Conservation (phyloP, 2,329 filamentous ascomycete genomes). For the Juglanconis juglandina region DNA sequence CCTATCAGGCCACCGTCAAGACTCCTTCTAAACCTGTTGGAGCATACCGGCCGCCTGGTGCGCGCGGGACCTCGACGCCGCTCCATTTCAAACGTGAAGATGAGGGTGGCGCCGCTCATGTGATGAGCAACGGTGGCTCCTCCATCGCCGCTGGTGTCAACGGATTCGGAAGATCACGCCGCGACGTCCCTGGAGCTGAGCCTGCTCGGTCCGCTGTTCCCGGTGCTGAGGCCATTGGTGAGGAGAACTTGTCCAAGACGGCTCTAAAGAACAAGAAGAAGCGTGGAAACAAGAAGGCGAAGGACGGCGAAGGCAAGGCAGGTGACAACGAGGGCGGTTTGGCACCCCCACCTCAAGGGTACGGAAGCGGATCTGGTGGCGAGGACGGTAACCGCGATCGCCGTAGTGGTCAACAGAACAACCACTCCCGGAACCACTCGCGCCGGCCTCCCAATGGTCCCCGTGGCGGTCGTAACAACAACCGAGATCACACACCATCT, state of each 20-base stretch:
- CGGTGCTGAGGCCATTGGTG: constrained; percentile 56
- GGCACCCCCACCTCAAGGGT: constrained; percentile 42
- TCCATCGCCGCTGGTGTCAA: constrained; percentile 59
- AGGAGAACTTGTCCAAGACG: constrained; percentile 76
- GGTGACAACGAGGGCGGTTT: constrained; percentile 45
- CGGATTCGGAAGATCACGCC: constrained; percentile 73
- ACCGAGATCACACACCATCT: constrained; percentile 26
- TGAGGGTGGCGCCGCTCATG: constrained; percentile 82
- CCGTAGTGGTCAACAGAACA: constrained; percentile 43
- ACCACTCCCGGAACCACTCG: constrained; percentile 49
- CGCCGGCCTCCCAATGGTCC: constrained; percentile 45
- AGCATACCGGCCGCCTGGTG: constrained; percentile 91
- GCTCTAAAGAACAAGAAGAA: constrained; percentile 99
- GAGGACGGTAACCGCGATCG: constrained; percentile 66
- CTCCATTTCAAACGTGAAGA: constrained; percentile 97
- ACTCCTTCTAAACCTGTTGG: constrained; percentile 96
- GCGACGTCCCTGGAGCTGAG: constrained; percentile 85
- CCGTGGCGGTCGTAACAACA: constrained; percentile 43
- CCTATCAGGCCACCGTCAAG: constrained; percentile 82
- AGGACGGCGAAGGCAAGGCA: constrained; percentile 66
- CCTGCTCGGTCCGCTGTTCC: constrained; percentile 48
- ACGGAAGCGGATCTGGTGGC: constrained; percentile 41
- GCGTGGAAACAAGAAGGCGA: constrained; percentile 83
- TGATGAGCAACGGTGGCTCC: constrained; percentile 72
- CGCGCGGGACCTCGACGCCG: constrained; percentile 82